phyloP scores from a whole-genome alignment of 495 filamentous ascomycete species.

The Trichoderma reesei region DNA sequence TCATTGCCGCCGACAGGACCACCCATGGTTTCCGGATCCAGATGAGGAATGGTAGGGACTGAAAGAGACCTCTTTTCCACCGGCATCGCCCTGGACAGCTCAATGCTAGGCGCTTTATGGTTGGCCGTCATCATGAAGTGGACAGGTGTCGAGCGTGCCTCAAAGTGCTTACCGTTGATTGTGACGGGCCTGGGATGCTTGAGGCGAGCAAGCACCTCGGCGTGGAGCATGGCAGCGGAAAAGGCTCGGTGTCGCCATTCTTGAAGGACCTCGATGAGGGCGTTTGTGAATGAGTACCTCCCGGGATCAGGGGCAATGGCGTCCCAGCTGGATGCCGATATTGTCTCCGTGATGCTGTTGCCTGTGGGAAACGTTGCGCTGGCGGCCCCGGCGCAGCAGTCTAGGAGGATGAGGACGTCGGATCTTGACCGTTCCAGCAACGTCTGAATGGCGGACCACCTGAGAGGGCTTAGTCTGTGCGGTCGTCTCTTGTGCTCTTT shows the following conservation, averaged over 20 bases:
- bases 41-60: slow-evolving; percentile 21
- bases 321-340: slow-evolving; percentile 44
- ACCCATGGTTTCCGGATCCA: slow-evolving; percentile 11
- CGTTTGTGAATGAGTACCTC: slow-evolving; percentile 41
- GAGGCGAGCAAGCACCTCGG: slow-evolving; percentile 39
- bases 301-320: slow-evolving; percentile 42
- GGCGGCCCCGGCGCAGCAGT: slow-evolving; percentile 44
- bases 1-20: background rate
- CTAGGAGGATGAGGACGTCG: slow-evolving; percentile 43
- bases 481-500: background rate
- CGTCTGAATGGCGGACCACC: slow-evolving; percentile 45
- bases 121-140: slow-evolving; percentile 46
- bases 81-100: slow-evolving; percentile 29
- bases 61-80: slow-evolving; percentile 22
- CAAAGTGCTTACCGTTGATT: slow-evolving; percentile 39
- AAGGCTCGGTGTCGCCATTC: slow-evolving; percentile 38
- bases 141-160: slow-evolving; percentile 40
- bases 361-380: slow-evolving; percentile 40
- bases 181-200: slow-evolving; percentile 42
- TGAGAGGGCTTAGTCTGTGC: background rate
- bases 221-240: slow-evolving; percentile 43
- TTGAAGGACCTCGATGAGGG: slow-evolving; percentile 40
- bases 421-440: slow-evolving; percentile 42
- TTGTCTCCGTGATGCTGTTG: slow-evolving; percentile 42
- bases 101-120: slow-evolving; percentile 41